Evolutionary conservation across 2,329 filamentous ascomycete species (phyloP).

Genomic region (Fusarium aywerte): DNA sequence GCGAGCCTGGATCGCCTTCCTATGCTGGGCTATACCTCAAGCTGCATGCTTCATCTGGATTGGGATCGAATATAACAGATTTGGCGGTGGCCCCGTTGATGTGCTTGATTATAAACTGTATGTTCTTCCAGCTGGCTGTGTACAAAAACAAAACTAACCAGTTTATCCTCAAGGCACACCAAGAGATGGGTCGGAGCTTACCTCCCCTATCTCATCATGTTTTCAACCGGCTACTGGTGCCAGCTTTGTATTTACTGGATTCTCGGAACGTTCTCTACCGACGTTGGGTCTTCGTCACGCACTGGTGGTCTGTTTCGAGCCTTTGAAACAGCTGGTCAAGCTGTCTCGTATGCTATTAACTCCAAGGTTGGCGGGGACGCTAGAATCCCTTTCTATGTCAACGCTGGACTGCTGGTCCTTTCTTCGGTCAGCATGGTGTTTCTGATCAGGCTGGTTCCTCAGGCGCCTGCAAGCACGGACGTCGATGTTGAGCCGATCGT

Average conservation of each 20-base stretch:
- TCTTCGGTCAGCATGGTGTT: neutral
- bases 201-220: neutral
- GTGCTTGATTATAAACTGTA: neutral
- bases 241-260: conserved; percentile 1
- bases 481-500: neutral
- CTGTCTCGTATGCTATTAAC: neutral
- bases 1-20: conserved; percentile 2
- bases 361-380: neutral
- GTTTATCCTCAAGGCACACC: neutral
- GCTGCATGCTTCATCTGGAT: neutral
- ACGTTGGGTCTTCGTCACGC: neutral
- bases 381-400: neutral
- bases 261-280: neutral
- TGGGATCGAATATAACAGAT: neutral
- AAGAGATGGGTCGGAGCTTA: neutral
- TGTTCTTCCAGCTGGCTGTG: neutral
- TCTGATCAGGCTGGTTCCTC: neutral
- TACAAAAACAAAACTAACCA: neutral
- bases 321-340: conserved; percentile 2
- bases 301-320: neutral
- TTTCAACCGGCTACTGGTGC: neutral
- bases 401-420: neutral
- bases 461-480: neutral
- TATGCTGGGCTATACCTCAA: neutral
- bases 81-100: neutral